Evolutionary conservation across 345 rosid genomes (phyloP).

Genomic region (Trapa incisa): DNA sequence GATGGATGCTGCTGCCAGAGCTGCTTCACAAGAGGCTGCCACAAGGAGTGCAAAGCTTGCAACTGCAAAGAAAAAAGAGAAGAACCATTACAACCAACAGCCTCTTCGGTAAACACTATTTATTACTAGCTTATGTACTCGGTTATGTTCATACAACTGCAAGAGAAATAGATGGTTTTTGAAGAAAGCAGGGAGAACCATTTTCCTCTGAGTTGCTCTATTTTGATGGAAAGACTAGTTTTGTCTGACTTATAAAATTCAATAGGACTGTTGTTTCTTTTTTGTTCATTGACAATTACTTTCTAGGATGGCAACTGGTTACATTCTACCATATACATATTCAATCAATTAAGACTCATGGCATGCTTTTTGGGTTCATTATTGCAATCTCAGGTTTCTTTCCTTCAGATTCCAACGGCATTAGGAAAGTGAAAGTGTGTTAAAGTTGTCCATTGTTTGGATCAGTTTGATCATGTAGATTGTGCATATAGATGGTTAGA

Average conservation of each 20-base stretch:
- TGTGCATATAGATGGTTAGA: too few relatives aligned
- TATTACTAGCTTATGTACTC: background rate
- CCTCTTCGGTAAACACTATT: slow-evolving; percentile 34
- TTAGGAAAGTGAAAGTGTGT: background rate
- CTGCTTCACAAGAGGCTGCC: slow-evolving; percentile 69
- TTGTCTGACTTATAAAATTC: background rate
- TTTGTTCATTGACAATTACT: background rate
- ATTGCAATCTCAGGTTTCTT: background rate
- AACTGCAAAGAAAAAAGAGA: slow-evolving; percentile 83
- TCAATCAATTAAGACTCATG: background rate
- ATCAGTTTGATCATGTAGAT: too few relatives aligned
- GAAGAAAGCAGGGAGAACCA: background rate
- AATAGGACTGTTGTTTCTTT: slow-evolving; percentile 7
- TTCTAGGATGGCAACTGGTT: background rate
- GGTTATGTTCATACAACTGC: background rate
- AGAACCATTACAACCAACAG: slow-evolving; percentile 43
- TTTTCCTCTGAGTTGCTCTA: background rate
- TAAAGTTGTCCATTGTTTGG: too few relatives aligned
- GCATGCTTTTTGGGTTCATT: background rate
- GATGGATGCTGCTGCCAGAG: slow-evolving; percentile 55
- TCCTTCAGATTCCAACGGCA: background rate
- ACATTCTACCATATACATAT: background rate
- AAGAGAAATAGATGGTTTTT: slow-evolving; percentile 9
- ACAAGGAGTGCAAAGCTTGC: slow-evolving; percentile 58
- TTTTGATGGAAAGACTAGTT: background rate